phyloP scores from a whole-genome alignment of 2,329 filamentous ascomycete species.

The Fusarium nisikadoi region DNA sequence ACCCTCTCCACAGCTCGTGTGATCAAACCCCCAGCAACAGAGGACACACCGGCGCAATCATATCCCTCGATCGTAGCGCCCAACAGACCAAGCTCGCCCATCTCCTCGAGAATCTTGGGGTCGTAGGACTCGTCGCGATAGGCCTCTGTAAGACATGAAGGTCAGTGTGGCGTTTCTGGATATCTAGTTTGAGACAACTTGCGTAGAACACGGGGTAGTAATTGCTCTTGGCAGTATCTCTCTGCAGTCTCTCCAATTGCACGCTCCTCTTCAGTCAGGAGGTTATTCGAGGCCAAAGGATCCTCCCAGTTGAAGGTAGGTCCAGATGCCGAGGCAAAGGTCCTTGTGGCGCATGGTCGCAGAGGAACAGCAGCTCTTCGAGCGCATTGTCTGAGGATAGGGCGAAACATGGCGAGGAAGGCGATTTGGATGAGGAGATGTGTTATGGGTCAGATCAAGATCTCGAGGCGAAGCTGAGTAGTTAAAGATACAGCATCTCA shows the following conservation, averaged over 20 bases:
- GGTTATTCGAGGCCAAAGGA: constrained; percentile 77
- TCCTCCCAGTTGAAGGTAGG: constrained; percentile 88
- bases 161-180: constrained; percentile 16
- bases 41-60: constrained; percentile 87
- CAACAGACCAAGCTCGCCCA: constrained; percentile 90
- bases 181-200: constrained; percentile 37
- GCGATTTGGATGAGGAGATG: neutral
- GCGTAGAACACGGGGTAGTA: constrained; percentile 89
- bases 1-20: constrained; percentile 91
- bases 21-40: constrained; percentile 88
- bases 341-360: constrained; percentile 45
- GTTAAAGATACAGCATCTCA: constrained; percentile 31
- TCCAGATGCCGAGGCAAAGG: constrained; percentile 51
- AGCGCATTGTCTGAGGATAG: constrained; percentile 45
- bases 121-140: constrained; percentile 90
- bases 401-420: constrained; percentile 45
- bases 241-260: constrained; percentile 92
- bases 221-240: constrained; percentile 90
- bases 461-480: constrained; percentile 9
- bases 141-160: constrained; percentile 66
- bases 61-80: constrained; percentile 89
- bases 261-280: constrained; percentile 90
- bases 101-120: constrained; percentile 84
- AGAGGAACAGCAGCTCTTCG: constrained; percentile 37
- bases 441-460: neutral